phyloP scores from a whole-genome alignment of 768 basidiomycete genomes.

The Cyclocybe cylindracea region DNA sequence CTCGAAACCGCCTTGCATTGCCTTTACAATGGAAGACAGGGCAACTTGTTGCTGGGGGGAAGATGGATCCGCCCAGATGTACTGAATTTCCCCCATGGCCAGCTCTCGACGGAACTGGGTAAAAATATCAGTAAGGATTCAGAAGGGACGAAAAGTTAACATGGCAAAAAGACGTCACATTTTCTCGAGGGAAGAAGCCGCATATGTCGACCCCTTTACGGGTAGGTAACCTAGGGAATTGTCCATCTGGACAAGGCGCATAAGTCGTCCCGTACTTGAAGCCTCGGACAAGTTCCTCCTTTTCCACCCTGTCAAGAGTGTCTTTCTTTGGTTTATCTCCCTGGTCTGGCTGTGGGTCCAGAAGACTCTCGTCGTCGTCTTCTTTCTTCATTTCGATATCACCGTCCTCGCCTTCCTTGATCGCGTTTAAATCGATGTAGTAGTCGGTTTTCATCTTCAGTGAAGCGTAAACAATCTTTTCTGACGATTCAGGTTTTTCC shows the following conservation, averaged over 20 bases:
- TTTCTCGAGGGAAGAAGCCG: constrained; percentile 72
- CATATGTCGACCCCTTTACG: constrained; percentile 86
- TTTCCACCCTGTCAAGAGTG: constrained; percentile 59
- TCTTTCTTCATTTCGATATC: constrained; percentile 44
- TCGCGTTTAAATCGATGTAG: constrained; percentile 47
- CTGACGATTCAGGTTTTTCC: constrained; percentile 31
- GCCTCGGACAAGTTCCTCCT: constrained; percentile 76
- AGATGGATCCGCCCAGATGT: constrained; percentile 76
- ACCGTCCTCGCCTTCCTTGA: constrained; percentile 34
- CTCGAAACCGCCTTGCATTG: constrained; percentile 46
- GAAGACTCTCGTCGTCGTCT: constrained; percentile 28
- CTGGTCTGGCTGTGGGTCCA: constrained; percentile 28
- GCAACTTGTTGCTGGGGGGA: constrained; percentile 76
- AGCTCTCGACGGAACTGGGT: constrained; percentile 79
- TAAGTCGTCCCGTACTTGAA: constrained; percentile 92
- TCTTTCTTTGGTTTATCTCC: constrained; percentile 33
- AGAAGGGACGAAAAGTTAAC: background rate
- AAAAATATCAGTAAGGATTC: constrained; percentile 1
- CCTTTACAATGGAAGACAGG: constrained; percentile 84
- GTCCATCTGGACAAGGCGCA: constrained; percentile 83
- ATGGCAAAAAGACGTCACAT: constrained; percentile 43
- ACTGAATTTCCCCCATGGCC: constrained; percentile 82
- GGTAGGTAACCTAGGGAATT: constrained; percentile 74
- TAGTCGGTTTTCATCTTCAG: constrained; percentile 58
- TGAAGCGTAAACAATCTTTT: constrained; percentile 38